Evolutionary conservation across 2,329 filamentous ascomycete species (phyloP).

Genomic region (Fusarium temperatum): DNA sequence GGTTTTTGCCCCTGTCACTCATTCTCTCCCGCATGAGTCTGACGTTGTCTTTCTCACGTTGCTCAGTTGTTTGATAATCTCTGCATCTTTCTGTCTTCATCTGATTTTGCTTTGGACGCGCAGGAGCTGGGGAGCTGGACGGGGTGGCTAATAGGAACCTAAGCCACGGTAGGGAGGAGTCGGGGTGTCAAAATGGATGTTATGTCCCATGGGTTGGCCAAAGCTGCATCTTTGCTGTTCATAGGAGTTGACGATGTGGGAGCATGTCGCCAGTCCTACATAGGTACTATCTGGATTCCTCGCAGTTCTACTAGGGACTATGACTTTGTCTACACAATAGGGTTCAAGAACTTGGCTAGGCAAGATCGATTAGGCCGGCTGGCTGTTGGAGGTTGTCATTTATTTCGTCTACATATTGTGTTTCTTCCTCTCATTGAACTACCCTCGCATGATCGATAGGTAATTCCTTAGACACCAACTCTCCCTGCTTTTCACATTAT

Average conservation of each 20-base stretch:
- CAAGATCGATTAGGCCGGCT: constrained; percentile 12
- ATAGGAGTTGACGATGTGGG: constrained; percentile 25
- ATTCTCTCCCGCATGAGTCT: constrained; percentile 11
- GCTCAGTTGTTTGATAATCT: constrained; percentile 24
- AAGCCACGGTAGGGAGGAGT: constrained; percentile 41
- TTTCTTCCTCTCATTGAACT: constrained; percentile 8
- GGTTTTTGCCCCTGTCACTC: constrained; percentile 26
- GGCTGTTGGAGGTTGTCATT: constrained; percentile 32
- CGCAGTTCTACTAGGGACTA: constrained; percentile 4
- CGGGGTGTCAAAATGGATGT: constrained; percentile 41
- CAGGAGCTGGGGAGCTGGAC: constrained; percentile 42
- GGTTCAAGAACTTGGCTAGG: not conserved
- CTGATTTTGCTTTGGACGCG: constrained; percentile 38
- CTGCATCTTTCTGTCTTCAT: constrained; percentile 29
- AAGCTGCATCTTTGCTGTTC: constrained; percentile 38
- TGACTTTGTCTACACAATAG: not conserved
- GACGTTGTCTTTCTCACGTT: constrained; percentile 20
- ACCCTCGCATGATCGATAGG: constrained; percentile 24
- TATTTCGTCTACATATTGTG: constrained; percentile 22
- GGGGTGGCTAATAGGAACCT: constrained; percentile 32
- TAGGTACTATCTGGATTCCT: not conserved
- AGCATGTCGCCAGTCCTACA: constrained; percentile 15
- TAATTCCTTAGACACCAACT: constrained; percentile 21
- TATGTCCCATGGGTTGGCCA: constrained; percentile 34
- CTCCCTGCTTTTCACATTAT: constrained; percentile 11